A percentile compares a stretch with the other conserved stretches of the same genome.
Evolutionary conservation across 73 alveolate species (phyloP).

Genomic region (Symbiodinium pilosum): DNA sequence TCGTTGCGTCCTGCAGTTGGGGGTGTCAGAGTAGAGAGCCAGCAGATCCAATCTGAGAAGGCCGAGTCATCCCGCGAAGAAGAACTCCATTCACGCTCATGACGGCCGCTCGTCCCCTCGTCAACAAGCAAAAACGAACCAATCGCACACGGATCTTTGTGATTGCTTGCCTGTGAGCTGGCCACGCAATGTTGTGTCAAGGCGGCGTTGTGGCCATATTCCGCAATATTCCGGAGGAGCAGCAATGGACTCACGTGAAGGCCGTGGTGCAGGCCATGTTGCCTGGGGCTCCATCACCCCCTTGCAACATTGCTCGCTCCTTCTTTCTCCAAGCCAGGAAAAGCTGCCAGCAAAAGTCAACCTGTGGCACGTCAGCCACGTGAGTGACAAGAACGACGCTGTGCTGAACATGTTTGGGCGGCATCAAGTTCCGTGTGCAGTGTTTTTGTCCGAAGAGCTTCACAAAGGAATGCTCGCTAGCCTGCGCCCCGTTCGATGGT

Average conservation of each 20-base stretch:
- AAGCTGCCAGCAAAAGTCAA: conserved; percentile 91
- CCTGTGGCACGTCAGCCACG: conserved; percentile 92
- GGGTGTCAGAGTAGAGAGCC: background rate
- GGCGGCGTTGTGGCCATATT: conserved; percentile 95
- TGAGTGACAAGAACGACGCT: conserved; percentile 58
- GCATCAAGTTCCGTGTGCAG: no score
- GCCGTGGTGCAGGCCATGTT: conserved; percentile 63
- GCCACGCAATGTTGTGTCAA: background rate
- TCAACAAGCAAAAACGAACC: no score
- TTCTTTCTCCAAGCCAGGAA: no score
- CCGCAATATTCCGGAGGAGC: conserved; percentile 85
- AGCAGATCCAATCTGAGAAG: background rate
- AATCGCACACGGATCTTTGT: no score
- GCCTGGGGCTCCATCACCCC: background rate
- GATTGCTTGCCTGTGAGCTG: background rate
- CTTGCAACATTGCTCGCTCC: background rate
- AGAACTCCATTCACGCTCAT: conserved; percentile 95
- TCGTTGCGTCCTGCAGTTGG: no score
- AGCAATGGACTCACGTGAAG: conserved; percentile 95
- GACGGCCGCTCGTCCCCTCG: conserved; percentile 39
- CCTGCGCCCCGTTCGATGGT: conserved; percentile 81
- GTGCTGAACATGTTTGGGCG: no score
- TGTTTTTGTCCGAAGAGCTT: no score
- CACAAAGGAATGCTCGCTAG: conserved; percentile 56
- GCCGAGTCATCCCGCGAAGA: conserved; percentile 95